Conservation (phyloP, 495 filamentous ascomycete species). For the Paragyromitra xinjiangensis region DNA sequence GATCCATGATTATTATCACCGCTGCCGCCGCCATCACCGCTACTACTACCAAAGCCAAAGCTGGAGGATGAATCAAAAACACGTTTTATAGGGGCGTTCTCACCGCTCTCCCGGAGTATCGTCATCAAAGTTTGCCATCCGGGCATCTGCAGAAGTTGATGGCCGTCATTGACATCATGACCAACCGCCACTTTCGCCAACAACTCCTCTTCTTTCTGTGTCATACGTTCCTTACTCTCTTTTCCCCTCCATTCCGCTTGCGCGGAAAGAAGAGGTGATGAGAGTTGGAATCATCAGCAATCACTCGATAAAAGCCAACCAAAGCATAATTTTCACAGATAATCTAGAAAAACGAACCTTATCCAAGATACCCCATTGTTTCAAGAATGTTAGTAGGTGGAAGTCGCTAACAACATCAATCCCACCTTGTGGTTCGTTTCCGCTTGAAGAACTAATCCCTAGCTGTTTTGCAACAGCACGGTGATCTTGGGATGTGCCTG, state of each 20-base stretch:
- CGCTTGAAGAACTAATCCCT: slow-evolving; percentile 63
- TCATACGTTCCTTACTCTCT: slow-evolving; percentile 25
- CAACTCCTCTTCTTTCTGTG: slow-evolving; percentile 86
- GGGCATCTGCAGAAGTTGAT: slow-evolving; percentile 80
- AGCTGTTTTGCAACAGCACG: slow-evolving; percentile 70
- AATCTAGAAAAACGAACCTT: slow-evolving; percentile 68
- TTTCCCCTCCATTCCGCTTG: slow-evolving; percentile 31
- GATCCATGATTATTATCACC: slow-evolving; percentile 59
- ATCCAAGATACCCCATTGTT: slow-evolving; percentile 77
- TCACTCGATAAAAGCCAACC: slow-evolving; percentile 44
- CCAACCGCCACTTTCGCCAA: slow-evolving; percentile 82
- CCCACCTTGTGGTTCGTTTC: slow-evolving; percentile 68
- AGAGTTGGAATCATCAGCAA: slow-evolving; percentile 48
- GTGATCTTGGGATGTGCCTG: slow-evolving; percentile 83
- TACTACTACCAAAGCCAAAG: slow-evolving; percentile 52
- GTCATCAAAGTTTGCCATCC: slow-evolving; percentile 93
- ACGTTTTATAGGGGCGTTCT: slow-evolving; percentile 85
- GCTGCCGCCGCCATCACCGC: slow-evolving; percentile 53
- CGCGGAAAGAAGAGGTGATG: slow-evolving; percentile 33
- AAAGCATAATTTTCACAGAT: slow-evolving; percentile 5
- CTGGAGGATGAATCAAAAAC: slow-evolving; percentile 54
- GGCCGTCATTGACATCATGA: slow-evolving; percentile 78
- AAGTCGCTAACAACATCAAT: slow-evolving; percentile 84
- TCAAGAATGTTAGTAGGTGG: slow-evolving; percentile 88
- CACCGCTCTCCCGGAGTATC: slow-evolving; percentile 95